phyloP scores from a whole-genome alignment of 176 grass and related monocot species.

The Stipa capillata region DNA sequence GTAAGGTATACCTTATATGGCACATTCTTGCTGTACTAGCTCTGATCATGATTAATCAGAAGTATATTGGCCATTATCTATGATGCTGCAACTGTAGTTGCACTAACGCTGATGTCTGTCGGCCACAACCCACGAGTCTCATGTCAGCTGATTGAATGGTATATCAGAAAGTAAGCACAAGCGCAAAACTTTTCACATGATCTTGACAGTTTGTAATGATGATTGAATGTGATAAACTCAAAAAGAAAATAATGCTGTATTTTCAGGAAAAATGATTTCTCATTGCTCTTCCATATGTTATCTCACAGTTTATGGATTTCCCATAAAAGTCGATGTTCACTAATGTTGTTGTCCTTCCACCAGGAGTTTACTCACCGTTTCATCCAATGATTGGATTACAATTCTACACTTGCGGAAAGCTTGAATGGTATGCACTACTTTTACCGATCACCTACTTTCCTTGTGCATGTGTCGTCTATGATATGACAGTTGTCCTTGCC shows the following conservation, averaged over 20 bases:
- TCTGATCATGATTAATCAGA: background rate
- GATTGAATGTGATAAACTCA: background rate
- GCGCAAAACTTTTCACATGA: background rate
- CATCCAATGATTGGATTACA: constrained; percentile 89
- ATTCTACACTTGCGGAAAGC: constrained; percentile 78
- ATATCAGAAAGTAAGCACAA: background rate
- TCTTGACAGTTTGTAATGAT: background rate
- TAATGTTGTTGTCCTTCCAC: constrained; percentile 4
- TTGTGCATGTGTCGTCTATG: background rate
- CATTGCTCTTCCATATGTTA: background rate
- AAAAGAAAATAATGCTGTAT: background rate
- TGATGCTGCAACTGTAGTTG: background rate
- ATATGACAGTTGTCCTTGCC: constrained; percentile 8
- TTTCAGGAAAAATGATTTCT: background rate
- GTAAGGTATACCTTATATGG: background rate
- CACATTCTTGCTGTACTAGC: background rate
- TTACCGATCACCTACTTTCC: constrained; percentile 2
- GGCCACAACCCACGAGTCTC: background rate
- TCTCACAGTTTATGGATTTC: background rate
- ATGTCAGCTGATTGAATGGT: background rate
- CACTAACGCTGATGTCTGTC: background rate
- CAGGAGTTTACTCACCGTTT: constrained; percentile 78
- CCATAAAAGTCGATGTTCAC: background rate
- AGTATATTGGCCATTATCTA: background rate
- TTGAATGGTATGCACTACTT: constrained; percentile 63